These are phyloP conservation scores for Euphorbia schlechtendalii DNA, from an alignment of 441 rosid species.

Conservation along the genomic window DNA sequence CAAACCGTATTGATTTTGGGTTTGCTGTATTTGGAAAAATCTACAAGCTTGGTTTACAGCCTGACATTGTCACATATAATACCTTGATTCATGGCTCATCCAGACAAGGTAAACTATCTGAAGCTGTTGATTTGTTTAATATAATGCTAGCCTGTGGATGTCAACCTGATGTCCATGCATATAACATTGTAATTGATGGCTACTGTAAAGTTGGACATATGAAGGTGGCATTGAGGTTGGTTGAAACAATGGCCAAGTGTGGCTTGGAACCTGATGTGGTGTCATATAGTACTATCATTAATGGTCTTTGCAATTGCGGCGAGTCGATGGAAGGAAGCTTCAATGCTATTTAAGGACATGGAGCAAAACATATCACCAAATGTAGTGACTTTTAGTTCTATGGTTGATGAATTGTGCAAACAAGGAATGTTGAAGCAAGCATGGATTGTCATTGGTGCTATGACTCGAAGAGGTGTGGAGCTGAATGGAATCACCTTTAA, in stretches of 20 bases:
- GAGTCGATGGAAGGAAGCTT: no score
- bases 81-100: slow-evolving; percentile 10
- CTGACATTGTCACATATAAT: neutral
- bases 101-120: neutral
- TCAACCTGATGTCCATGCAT: no score
- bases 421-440: no score
- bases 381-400: no score
- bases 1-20: neutral
- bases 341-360: no score
- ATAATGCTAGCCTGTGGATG: no score
- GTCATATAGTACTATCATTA: neutral
- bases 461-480: neutral
- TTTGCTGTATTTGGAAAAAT: no score
- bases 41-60: neutral
- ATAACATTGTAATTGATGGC: neutral
- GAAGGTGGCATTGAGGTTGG: neutral
- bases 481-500: neutral
- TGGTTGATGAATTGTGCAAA: no score
- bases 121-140: neutral
- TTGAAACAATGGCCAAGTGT: no score
- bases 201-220: neutral
- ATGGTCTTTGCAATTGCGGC: neutral
- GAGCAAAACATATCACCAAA: no score
- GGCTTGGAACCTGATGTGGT: no score
- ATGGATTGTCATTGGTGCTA: no score